phyloP scores from a whole-genome alignment of 805 yeast genomes.

The Kodamaea hsintzibuensis region DNA sequence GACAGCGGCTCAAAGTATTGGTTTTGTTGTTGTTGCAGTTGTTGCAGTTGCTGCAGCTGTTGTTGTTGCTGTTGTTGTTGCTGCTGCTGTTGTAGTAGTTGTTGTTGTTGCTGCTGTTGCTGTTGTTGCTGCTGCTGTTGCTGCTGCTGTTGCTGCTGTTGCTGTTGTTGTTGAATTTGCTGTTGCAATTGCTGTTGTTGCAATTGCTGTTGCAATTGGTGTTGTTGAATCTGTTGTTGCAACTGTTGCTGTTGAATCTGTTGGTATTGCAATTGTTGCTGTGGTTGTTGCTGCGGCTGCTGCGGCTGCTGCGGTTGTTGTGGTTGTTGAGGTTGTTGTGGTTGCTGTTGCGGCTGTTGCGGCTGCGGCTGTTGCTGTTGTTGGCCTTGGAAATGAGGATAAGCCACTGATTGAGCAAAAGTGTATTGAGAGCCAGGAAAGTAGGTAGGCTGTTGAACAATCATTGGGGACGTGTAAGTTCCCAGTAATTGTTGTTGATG shows the following conservation, averaged over 20 bases:
- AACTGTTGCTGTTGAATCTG: constrained; percentile 9
- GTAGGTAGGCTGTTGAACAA: constrained; percentile 24
- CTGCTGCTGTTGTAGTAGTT: constrained; percentile 6
- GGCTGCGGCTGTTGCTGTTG: constrained; percentile 13
- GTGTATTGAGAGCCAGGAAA: constrained; percentile 16
- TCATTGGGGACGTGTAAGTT: constrained; percentile 22
- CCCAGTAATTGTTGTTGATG: constrained; percentile 1
- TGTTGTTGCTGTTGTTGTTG: constrained; percentile 5
- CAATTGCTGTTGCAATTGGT: constrained; percentile 6
- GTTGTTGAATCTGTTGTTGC: constrained; percentile 12
- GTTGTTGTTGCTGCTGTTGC: constrained; percentile 10
- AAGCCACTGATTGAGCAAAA: constrained; percentile 9
- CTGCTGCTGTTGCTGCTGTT: constrained; percentile 11
- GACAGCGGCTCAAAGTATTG: constrained; percentile 8
- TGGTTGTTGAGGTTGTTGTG: constrained; percentile 14
- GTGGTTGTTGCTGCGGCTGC: constrained; percentile 8
- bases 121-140: constrained; percentile 6
- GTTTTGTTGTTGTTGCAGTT: constrained; percentile 3
- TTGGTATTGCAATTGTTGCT: constrained; percentile 5
- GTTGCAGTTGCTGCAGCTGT: constrained; percentile 1
- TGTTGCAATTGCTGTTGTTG: constrained; percentile 5
- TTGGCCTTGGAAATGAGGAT: constrained; percentile 7
- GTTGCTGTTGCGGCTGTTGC: constrained; percentile 13
- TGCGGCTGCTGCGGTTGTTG: constrained; percentile 12
- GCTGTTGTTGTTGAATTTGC: constrained; percentile 10